Evolutionary conservation across 2,329 filamentous ascomycete genomes (phyloP).

Genomic region (Venturia carpophila): DNA sequence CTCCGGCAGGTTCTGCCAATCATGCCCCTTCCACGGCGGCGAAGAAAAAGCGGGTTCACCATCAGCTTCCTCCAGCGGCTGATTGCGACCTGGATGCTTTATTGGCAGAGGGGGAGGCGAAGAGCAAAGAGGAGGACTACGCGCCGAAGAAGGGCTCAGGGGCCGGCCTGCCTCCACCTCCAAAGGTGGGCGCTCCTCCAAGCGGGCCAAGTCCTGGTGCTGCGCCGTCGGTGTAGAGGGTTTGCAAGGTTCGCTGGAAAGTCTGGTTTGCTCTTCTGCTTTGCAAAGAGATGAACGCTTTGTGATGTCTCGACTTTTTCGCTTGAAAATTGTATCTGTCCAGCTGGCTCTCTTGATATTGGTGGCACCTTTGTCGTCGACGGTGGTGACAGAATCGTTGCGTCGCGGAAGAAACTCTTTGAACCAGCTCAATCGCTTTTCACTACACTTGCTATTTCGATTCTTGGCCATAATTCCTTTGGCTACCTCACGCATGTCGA

Average conservation of each 20-base stretch:
- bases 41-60: slow-evolving; percentile 29
- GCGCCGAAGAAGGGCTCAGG: slow-evolving; percentile 28
- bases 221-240: background rate
- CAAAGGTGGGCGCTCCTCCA: slow-evolving; percentile 31
- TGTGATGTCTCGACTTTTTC: background rate
- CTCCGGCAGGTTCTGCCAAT: slow-evolving; percentile 8
- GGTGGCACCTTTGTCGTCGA: background rate
- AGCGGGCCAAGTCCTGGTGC: slow-evolving; percentile 25
- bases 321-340: background rate
- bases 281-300: background rate
- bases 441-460: background rate
- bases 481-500: background rate
- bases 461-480: background rate
- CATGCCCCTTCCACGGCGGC: background rate
- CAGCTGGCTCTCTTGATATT: background rate
- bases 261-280: background rate
- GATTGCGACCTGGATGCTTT: slow-evolving; percentile 36
- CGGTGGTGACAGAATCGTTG: background rate
- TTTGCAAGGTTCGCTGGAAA: background rate
- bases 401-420: background rate
- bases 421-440: background rate
- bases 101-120: slow-evolving; percentile 39
- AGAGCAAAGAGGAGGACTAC: slow-evolving; percentile 36
- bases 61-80: slow-evolving; percentile 27
- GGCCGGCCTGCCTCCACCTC: slow-evolving; percentile 28